A percentile compares a stretch with the other conserved stretches of the same genome.
Evolutionary conservation across 257 asterid species (phyloP).

Genomic region (Prunella vulgaris): DNA sequence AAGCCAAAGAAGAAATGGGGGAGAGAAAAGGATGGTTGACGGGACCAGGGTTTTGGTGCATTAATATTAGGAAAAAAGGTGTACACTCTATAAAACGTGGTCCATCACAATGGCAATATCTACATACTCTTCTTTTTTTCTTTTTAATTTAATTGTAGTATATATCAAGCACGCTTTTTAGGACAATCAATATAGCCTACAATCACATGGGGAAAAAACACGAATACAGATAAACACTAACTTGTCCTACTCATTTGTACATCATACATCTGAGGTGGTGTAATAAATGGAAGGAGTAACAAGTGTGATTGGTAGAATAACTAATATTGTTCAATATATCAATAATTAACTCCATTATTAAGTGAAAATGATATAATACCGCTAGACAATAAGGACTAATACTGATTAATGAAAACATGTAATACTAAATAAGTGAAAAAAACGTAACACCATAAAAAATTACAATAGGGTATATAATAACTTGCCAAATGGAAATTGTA

Average conservation of each 20-base stretch:
- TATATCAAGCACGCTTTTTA: constrained; percentile 11
- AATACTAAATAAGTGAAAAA: too few species aligned
- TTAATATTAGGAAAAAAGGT: constrained; percentile 7
- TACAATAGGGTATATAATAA: too few species aligned
- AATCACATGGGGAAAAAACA: background rate
- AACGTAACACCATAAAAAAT: too few species aligned
- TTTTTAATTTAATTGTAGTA: background rate
- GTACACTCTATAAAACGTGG: constrained; percentile 37
- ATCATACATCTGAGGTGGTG: background rate
- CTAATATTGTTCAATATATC: too few species aligned
- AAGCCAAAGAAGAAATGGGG: constrained; percentile 23
- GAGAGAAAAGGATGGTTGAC: constrained; percentile 25
- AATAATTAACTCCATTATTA: too few species aligned
- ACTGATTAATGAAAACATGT: too few species aligned
- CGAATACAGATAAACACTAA: background rate
- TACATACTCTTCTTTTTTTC: background rate
- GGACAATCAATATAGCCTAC: background rate
- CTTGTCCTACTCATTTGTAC: background rate
- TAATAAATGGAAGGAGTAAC: too few species aligned
- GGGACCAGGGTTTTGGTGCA: constrained; percentile 24
- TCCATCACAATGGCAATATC: constrained; percentile 28
- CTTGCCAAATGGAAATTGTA: too few species aligned
- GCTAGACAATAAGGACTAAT: too few species aligned
- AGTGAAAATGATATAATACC: too few species aligned
- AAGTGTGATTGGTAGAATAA: too few species aligned